Evolutionary conservation across 106 monocot genomes (phyloP).

Genomic region (Acorus gramineus): DNA sequence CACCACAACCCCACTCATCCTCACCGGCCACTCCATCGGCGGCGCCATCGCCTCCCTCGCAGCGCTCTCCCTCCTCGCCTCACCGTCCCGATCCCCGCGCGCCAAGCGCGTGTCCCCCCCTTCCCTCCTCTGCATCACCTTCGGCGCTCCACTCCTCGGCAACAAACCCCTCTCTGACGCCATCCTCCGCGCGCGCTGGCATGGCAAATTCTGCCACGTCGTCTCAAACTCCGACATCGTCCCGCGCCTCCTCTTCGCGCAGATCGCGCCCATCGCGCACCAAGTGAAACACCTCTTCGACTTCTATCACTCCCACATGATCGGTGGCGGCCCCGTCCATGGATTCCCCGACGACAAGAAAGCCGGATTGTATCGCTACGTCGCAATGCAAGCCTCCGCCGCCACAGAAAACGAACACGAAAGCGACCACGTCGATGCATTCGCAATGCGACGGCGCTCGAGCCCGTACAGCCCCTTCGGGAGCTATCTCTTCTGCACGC

Average conservation of each 20-base stretch:
- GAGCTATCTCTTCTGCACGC: constrained; percentile 35
- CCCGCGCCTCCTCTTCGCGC: constrained; percentile 54
- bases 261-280: constrained; percentile 12
- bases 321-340: too few relatives aligned
- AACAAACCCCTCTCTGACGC: constrained; percentile 29
- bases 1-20: constrained; percentile 28
- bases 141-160: constrained; percentile 42
- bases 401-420: constrained; percentile 9
- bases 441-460: not conserved
- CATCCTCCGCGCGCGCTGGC: constrained; percentile 39
- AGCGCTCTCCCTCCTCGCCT: constrained; percentile 37
- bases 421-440: not conserved
- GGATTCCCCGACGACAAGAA: constrained; percentile 4
- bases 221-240: constrained; percentile 37
- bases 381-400: constrained; percentile 11
- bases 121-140: constrained; percentile 41
- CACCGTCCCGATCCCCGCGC: constrained; percentile 11
- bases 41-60: constrained; percentile 41
- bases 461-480: constrained; percentile 40
- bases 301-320: too few relatives aligned
- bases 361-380: constrained; percentile 7
- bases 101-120: constrained; percentile 4
- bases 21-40: constrained; percentile 41
- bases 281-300: constrained; percentile 3
- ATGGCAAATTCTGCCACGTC: constrained; percentile 43